Evolutionary conservation across 2,329 filamentous ascomycete species (phyloP), one percentile per base, ranked within the genome.

Genomic region (Fusarium sulawesiense): DNA sequence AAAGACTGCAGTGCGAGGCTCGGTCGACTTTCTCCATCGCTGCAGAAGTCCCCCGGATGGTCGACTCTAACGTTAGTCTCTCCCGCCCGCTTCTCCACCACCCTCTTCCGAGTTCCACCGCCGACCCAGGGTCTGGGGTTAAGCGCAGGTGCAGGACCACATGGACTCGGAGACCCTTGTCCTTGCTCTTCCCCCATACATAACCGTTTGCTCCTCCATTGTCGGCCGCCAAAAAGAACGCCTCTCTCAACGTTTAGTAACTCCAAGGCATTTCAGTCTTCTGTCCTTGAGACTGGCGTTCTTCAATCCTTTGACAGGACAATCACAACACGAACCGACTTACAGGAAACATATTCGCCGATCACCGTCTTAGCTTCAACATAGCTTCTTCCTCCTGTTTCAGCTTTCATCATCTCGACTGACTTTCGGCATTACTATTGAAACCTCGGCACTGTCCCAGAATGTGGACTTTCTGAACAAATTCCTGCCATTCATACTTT

Each of bases 141-240:
- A 55, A 66, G 55, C 46, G 34, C 47, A 66, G 48, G 62, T 61
- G 55, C 53, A 55, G 58, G 60, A 57, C 48, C 60, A 58, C 30
- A 56, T 54, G 55, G 58, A 51, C 60, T 60, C 41, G 47, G 47
- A 46, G 49, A 71, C n/a, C 73, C 71, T 69, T 70, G 67, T 70
- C 62, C 70, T 46, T 60, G 65, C 49, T 48, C 63, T 27, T 71
- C 68, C 66, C 70, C 70, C 63, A 73, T 75, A 75, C 73, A 72
- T 75, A 75, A 75, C 57, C 60, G 70, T 61, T 62, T 69, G 48
- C 66, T 75, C 70, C 61, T 75, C 73, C 73, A 73, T 73, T 49
- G 49, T 64, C 60, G 46, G 59, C 49, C 56, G 21, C 49, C 21
- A 53, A 49, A 68, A 56, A 58, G 47, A 56, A 64, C 42, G 70